Evolutionary conservation across 225 moss, liverwort and hornwort species (phyloP).

Genomic region (Bryoerythrophyllum caledonicum): DNA sequence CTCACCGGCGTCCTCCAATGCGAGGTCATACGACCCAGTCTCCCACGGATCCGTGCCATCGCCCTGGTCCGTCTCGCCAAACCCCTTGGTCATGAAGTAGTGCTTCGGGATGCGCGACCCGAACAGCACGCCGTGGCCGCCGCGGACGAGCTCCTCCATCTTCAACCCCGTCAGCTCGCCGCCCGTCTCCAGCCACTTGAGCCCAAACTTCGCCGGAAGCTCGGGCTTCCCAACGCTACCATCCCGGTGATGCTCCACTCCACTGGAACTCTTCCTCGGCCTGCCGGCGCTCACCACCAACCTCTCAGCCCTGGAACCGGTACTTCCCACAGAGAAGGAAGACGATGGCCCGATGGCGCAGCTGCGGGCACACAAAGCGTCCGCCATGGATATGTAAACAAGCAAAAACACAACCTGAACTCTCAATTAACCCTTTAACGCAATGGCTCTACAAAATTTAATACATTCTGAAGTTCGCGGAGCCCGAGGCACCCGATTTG

Average conservation of each 20-base stretch:
- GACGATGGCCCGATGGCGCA: constrained; percentile 3
- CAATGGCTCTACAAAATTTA: too few relatives aligned
- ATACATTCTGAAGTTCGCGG: too few relatives aligned
- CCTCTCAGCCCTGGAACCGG: too few relatives aligned
- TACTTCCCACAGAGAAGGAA: too few relatives aligned
- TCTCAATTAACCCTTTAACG: too few relatives aligned
- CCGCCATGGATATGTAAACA: too few relatives aligned
- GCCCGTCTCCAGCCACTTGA: constrained; percentile 34
- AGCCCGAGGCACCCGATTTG: too few relatives aligned
- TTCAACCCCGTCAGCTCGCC: constrained; percentile 36
- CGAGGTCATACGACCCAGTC: constrained; percentile 75
- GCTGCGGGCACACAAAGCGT: background rate
- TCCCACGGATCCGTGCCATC: constrained; percentile 75
- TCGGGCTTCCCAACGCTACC: constrained; percentile 17
- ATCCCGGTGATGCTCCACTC: constrained; percentile 42
- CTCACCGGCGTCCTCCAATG: constrained; percentile 63
- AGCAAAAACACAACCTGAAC: too few relatives aligned
- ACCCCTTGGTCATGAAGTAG: constrained; percentile 61
- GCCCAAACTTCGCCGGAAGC: constrained; percentile 33
- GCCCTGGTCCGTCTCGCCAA: constrained; percentile 63
- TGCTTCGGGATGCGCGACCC: constrained; percentile 75
- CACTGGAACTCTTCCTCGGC: background rate
- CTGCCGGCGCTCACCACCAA: background rate
- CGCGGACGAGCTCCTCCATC: constrained; percentile 55
- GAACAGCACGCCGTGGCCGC: constrained; percentile 60